Percentiles rank a stretch among this genome's conserved stretches.
Conservation (phyloP, 2,329 filamentous ascomycete species). For the Talaromyces sp. region DNA sequence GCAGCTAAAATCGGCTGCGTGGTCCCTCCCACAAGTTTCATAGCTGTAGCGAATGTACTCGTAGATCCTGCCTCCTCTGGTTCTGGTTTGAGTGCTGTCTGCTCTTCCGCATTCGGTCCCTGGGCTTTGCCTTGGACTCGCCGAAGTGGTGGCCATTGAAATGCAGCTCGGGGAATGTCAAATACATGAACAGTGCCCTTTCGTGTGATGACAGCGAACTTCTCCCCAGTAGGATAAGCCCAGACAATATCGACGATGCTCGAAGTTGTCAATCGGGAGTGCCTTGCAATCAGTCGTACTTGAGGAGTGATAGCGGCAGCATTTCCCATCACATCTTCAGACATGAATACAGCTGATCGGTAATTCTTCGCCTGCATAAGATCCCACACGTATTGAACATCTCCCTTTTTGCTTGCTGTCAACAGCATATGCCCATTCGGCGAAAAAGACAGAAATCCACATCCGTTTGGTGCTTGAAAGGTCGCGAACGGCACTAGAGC, state of each 20-base stretch:
- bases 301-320: slow-evolving; percentile 22
- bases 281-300: slow-evolving; percentile 80
- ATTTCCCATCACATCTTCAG: slow-evolving; percentile 23
- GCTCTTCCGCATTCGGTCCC: slow-evolving; percentile 32
- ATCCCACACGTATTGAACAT: slow-evolving; percentile 47
- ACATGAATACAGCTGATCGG: slow-evolving; percentile 31
- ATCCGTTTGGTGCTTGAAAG: slow-evolving; percentile 44
- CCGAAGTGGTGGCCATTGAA: slow-evolving; percentile 73
- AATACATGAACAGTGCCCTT: slow-evolving; percentile 93
- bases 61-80: slow-evolving; percentile 35
- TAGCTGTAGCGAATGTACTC: slow-evolving; percentile 60
- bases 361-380: slow-evolving; percentile 43
- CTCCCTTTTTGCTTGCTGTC: slow-evolving; percentile 44
- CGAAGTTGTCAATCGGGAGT: slow-evolving; percentile 85
- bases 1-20: slow-evolving; percentile 61
- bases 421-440: slow-evolving; percentile 43
- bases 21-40: slow-evolving; percentile 59
- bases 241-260: slow-evolving; percentile 86
- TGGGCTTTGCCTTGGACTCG: slow-evolving; percentile 38
- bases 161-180: slow-evolving; percentile 74
- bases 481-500: slow-evolving; percentile 35
- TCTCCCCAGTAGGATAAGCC: slow-evolving; percentile 74
- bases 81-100: slow-evolving; percentile 26
- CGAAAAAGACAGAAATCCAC: slow-evolving; percentile 45
- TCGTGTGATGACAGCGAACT: slow-evolving; percentile 83